phyloP scores from a whole-genome alignment of 805 yeast genomes.

The Saccharomyces jurei region DNA sequence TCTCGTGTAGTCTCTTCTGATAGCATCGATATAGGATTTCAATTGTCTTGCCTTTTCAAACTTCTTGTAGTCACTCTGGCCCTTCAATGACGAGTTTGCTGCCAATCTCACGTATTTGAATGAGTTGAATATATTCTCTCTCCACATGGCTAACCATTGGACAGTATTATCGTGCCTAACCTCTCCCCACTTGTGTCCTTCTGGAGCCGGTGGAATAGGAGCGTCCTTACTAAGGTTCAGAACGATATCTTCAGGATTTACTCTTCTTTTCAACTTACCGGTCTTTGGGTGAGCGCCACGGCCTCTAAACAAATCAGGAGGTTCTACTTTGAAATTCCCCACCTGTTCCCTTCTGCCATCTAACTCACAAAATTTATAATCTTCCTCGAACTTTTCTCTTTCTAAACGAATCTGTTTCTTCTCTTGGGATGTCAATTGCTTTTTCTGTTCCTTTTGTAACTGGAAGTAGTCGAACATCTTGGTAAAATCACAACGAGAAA shows the following conservation, averaged over 20 bases:
- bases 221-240: constrained; percentile 70
- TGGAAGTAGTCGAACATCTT: constrained; percentile 70
- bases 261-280: constrained; percentile 82
- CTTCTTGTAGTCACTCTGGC: constrained; percentile 82
- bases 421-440: constrained; percentile 58
- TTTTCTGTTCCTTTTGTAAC: constrained; percentile 60
- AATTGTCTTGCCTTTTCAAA: constrained; percentile 89
- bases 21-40: constrained; percentile 59
- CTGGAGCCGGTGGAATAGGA: constrained; percentile 72
- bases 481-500: constrained; percentile 68
- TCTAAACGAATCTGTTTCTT: constrained; percentile 67
- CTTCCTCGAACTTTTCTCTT: constrained; percentile 69
- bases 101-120: constrained; percentile 88
- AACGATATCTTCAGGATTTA: constrained; percentile 81
- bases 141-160: constrained; percentile 96
- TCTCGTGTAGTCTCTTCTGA: constrained; percentile 65
- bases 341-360: constrained; percentile 88
- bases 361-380: constrained; percentile 67
- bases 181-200: constrained; percentile 87
- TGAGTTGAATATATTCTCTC: constrained; percentile 78
- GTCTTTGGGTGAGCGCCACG: constrained; percentile 97
- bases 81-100: constrained; percentile 83
- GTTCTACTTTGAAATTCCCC: constrained; percentile 90
- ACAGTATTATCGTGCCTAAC: constrained; percentile 82
- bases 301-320: constrained; percentile 93